Conservation (phyloP, 2,329 filamentous ascomycete species). For the Elsinoe perseae region DNA sequence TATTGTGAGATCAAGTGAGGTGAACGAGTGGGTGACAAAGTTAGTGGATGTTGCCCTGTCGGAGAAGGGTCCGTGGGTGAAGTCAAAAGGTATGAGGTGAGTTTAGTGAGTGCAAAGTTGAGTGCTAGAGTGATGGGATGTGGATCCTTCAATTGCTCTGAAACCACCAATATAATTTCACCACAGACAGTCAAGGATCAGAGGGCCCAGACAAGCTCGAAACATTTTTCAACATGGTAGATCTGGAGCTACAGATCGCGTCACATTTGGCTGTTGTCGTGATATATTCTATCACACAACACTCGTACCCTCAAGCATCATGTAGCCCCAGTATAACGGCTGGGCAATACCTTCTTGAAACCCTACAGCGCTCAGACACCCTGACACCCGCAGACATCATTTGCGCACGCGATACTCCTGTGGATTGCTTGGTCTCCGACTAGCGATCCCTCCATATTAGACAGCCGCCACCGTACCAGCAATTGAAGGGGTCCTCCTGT, state of each 20-base stretch:
- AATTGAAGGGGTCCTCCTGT: neutral
- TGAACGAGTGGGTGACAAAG: neutral
- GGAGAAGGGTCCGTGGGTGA: neutral
- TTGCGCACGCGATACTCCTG: neutral
- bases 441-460: slow-evolving; percentile 10
- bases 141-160: neutral
- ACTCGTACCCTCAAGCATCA: neutral
- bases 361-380: neutral
- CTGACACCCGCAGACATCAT: neutral
- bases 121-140: neutral
- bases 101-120: neutral
- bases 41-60: neutral
- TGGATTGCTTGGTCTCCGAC: slow-evolving; percentile 1
- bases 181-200: neutral
- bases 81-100: neutral
- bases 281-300: too few species aligned
- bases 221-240: neutral
- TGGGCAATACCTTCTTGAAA: neutral
- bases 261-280: too few species aligned
- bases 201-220: neutral
- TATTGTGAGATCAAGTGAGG: neutral
- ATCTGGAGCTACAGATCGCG: too few species aligned
- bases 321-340: neutral
- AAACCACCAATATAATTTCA: slow-evolving; percentile 2
- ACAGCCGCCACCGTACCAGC: slow-evolving; percentile 10